Conservation (phyloP, 345 rosid genomes). For the Nasturtium officinale region DNA sequence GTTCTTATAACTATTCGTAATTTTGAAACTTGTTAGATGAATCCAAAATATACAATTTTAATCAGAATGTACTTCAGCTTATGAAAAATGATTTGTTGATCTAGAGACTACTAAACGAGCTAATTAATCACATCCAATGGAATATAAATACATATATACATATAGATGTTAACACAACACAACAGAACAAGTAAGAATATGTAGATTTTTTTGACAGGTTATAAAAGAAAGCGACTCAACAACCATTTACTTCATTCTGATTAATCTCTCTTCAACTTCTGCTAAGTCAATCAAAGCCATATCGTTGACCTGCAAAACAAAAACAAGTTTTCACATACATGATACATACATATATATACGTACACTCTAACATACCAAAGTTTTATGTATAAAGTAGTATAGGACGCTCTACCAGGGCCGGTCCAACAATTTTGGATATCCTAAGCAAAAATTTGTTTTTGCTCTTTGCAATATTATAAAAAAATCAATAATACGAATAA, state of each 20-base stretch:
- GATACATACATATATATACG: neutral
- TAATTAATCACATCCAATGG: neutral
- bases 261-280: constrained; percentile 37
- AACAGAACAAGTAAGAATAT: constrained; percentile 24
- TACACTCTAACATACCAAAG: constrained; percentile 1
- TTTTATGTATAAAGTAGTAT: neutral
- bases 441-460: too few relatives aligned
- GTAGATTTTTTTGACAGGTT: too few relatives aligned
- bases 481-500: too few relatives aligned
- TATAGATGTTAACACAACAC: neutral
- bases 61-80: neutral
- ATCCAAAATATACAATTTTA: neutral
- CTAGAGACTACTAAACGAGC: neutral
- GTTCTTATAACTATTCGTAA: too few relatives aligned
- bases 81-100: neutral
- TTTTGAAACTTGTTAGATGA: neutral
- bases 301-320: constrained; percentile 53
- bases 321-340: neutral
- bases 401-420: too few relatives aligned
- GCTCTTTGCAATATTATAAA: too few relatives aligned
- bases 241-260: constrained; percentile 27
- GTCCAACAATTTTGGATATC: too few relatives aligned
- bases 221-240: neutral
- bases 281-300: constrained; percentile 30
- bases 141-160: constrained; percentile 3